Base-by-base conservation (phyloP, 2,329 filamentous ascomycete species). In the Fusarium nurragi region DNA sequence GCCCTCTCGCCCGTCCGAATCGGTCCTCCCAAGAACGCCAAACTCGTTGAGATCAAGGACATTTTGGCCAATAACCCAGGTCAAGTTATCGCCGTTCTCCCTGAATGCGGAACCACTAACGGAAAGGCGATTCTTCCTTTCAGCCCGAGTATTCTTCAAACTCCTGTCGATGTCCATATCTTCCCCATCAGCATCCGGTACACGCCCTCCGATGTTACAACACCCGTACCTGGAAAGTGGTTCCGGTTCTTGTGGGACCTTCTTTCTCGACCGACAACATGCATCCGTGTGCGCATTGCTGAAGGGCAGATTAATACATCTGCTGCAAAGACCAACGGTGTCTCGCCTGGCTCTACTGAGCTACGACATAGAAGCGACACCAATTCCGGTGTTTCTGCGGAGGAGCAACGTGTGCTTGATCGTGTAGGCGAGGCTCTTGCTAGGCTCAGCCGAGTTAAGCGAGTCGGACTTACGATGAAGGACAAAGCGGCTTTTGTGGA, bases 41-140 rank as follows among this genome's bases (percentile, higher is more conserved):
- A 77, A 25, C 79, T 92, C 30, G 86, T 88, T 23, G 86, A 88
- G 60, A 74, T 94, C 40, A 79, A 82, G 21, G 81, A 84, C 2
- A 83, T 98, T 6, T 75, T 93, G 12, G 78, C 82, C 28, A 81
- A 85, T 56, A 86, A 96, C 74, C 93, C 93, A 0, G 83, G 86
- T 55, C 88, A 93, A 41, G 86, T 92, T 58, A 86, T 98, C 63
- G 93, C 90, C 62, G 88, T 97, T 2, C 97, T 98, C 76, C 94
- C 95, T 13, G 95, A 99, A 79, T 94, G 91, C 77, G 95, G 91
- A 6, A 97, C 95, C 1, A 97, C 93, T 40, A 99, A 99, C 74
- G 94, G 94, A 63, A 90, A 92, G 68, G 95, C 90, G 6, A 94
- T 98, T 63, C 79, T 99, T 13, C 91, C 93, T 3, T 87, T 97